A percentile compares a stretch with the other conserved stretches of the same genome.
Evolutionary conservation across 106 monocot genomes (phyloP).

Genomic region (Agapanthus africanus): DNA sequence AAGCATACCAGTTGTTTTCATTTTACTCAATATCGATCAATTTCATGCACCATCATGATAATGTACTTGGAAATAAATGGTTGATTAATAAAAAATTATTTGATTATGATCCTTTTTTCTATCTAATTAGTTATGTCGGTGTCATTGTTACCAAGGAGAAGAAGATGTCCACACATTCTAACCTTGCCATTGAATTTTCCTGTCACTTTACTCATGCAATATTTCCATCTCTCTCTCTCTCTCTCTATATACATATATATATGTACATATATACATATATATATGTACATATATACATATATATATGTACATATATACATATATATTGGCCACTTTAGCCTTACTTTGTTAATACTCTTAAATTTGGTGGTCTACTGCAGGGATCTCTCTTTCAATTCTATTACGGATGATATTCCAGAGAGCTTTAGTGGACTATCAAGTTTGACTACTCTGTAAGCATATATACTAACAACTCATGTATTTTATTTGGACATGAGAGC

Average conservation of each 20-base stretch:
- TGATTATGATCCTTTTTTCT: too few relatives aligned
- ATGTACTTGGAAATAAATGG: too few relatives aligned
- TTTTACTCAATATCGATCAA: too few relatives aligned
- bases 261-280: background rate
- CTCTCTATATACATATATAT: background rate
- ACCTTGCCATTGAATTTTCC: background rate
- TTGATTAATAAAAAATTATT: too few relatives aligned
- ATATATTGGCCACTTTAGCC: too few relatives aligned
- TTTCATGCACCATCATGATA: too few relatives aligned
- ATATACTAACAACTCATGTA: too few relatives aligned
- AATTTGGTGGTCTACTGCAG: conserved; percentile 18
- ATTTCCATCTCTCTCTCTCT: too few relatives aligned
- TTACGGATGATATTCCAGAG: conserved; percentile 53
- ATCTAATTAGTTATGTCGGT: too few relatives aligned
- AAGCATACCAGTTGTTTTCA: too few relatives aligned
- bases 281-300: too few relatives aligned
- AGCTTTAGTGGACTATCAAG: conserved; percentile 48
- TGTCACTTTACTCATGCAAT: conserved; percentile 14
- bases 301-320: too few relatives aligned
- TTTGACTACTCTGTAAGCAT: conserved; percentile 46
- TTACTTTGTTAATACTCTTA: background rate
- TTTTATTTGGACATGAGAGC: background rate
- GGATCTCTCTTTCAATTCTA: conserved; percentile 62
- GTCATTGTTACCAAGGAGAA: background rate
- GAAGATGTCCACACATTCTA: background rate